Evolutionary conservation across 1,139 yeast genomes (phyloP), one percentile per base, ranked within the genome.

Genomic region (Candida sp.): DNA sequence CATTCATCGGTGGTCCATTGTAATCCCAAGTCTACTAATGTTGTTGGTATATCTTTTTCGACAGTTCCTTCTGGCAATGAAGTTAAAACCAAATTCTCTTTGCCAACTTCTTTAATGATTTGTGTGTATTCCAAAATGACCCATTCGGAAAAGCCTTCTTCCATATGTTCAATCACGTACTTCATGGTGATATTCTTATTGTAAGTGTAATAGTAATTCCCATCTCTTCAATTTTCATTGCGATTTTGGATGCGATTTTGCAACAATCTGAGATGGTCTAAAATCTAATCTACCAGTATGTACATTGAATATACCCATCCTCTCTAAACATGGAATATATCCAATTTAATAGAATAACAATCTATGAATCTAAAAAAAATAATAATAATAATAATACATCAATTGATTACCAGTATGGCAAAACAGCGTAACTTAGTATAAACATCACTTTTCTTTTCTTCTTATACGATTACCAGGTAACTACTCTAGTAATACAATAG

Each of bases 161-260:
- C 99, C 97, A 93, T 90, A 62, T 93, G 99, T 66, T 93, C 99
- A 45, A 93, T 89, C 43, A 93, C 81, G 72, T 89, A 91, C 65
- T 87, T 89, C 95, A 88, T 87, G 47, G 32, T 49, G 41, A 38
- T 34, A 34, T 35, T 32, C 25, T 23, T 25, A 22, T 22, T 23
- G 11, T 21, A 11, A 19, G 5, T 21, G 11, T 6, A 6, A 6
- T 6, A 12, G 9, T 12, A 12, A 8, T 9, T 30, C 33, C 19
- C 33, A 30, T 30, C 33, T 5, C n/a, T 30, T 30, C 19, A 12
- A 30, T 30, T 30, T 30, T 30, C 19, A n/a, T 5, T 30, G 33
- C 33, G 19, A 30, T 5, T 30, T 9, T 9, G 19, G 19, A 5
- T 30, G 33, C 19, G 19, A 30, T 25, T 25, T 25, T 25, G n/a